phyloP scores from a whole-genome alignment of 192 early-diverging fungal species.

The Coemansia nantahalensis region DNA sequence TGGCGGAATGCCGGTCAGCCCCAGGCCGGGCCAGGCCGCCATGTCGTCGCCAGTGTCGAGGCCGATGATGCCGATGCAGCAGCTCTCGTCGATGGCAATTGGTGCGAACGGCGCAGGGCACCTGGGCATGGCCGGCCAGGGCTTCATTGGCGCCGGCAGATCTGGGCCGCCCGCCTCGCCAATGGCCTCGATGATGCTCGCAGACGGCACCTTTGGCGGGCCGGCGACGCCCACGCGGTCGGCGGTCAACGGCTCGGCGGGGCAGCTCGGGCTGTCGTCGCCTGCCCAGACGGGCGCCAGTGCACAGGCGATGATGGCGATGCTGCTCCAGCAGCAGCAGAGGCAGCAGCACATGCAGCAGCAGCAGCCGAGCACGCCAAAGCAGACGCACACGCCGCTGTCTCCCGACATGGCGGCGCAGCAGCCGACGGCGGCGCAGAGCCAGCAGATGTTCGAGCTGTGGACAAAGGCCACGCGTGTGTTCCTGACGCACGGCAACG shows the following conservation, averaged over 20 bases:
- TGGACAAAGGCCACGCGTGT: constrained; percentile 46
- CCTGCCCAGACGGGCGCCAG: constrained; percentile 18
- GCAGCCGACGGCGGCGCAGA: constrained; percentile 7
- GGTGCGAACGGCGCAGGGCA: constrained; percentile 14
- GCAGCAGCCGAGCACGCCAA: constrained; percentile 23
- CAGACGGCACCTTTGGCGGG: constrained; percentile 11
- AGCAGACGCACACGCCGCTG: constrained; percentile 26
- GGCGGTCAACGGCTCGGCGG: constrained; percentile 2
- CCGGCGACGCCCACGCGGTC: constrained; percentile 9
- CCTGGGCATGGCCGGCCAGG: constrained; percentile 10
- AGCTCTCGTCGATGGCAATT: constrained; percentile 6
- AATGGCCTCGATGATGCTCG: neutral
- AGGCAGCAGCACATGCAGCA: constrained; percentile 21
- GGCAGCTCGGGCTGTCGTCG: constrained; percentile 13
- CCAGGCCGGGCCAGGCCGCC: constrained; percentile 15
- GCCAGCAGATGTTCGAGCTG: constrained; percentile 27
- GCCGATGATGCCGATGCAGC: constrained; percentile 6
- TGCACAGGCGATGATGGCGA: constrained; percentile 48
- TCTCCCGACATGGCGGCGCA: constrained; percentile 19
- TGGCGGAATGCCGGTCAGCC: constrained; percentile 13
- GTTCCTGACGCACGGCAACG: constrained; percentile 42
- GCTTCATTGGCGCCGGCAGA: too few species aligned
- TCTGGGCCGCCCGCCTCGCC: constrained; percentile 20
- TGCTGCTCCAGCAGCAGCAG: constrained; percentile 45
- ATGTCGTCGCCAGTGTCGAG: constrained; percentile 19